Evolutionary conservation across 495 filamentous ascomycete genomes (phyloP).

Genomic region (Bryoglossum gracile): DNA sequence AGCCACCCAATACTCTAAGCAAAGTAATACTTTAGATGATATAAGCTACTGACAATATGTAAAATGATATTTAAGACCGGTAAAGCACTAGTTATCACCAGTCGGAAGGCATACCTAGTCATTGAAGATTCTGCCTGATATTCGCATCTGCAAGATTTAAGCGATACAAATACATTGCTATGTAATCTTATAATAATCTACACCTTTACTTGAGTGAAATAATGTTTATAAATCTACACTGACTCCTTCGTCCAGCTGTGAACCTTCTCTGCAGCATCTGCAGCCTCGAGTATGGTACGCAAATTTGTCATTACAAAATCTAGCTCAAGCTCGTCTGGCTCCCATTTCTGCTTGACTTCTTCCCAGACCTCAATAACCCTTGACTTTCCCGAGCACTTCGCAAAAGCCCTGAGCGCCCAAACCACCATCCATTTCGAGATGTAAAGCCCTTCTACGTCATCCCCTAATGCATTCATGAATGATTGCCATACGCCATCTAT

Average conservation of each 20-base stretch:
- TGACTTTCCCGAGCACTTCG: slow-evolving; percentile 30
- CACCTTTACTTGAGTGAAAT: too few relatives aligned
- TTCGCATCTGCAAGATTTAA: too few relatives aligned
- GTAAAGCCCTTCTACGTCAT: slow-evolving; percentile 26
- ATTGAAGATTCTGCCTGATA: too few relatives aligned
- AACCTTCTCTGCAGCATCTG: slow-evolving; percentile 6
- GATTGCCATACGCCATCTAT: slow-evolving; percentile 45
- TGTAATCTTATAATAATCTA: too few relatives aligned
- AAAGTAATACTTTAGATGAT: too few relatives aligned
- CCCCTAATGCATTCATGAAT: slow-evolving; percentile 36
- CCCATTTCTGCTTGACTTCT: slow-evolving; percentile 21
- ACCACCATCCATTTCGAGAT: slow-evolving; percentile 43
- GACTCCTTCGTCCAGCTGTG: slow-evolving; percentile 13
- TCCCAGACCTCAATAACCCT: slow-evolving; percentile 34
- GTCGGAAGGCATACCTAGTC: too few relatives aligned
- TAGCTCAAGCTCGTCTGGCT: slow-evolving; percentile 13
- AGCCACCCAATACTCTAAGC: too few relatives aligned
- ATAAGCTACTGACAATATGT: too few relatives aligned
- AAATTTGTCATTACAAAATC: slow-evolving; percentile 22
- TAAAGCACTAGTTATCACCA: too few relatives aligned
- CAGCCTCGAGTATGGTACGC: slow-evolving; percentile 6
- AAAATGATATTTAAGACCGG: too few relatives aligned
- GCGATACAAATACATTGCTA: too few relatives aligned
- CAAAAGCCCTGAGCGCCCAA: slow-evolving; percentile 41
- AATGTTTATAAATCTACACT: slow-evolving; percentile 9